Conservation (phyloP, 495 filamentous ascomycete species). For the Physcia stellaris region DNA sequence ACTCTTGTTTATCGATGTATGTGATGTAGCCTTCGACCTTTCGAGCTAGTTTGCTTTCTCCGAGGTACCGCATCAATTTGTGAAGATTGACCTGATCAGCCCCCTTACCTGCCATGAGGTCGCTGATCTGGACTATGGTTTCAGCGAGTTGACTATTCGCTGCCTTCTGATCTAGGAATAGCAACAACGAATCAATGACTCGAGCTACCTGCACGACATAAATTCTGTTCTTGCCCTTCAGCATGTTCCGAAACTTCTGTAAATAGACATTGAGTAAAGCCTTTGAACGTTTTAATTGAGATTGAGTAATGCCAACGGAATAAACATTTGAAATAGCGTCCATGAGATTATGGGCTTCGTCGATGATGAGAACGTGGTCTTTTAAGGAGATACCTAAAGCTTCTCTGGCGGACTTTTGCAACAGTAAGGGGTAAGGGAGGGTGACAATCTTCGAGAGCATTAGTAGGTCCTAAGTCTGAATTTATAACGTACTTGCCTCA, state of each 20-base stretch:
- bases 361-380: conserved; percentile 80
- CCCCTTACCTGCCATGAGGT: conserved; percentile 68
- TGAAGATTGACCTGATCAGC: conserved; percentile 92
- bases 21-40: conserved; percentile 83
- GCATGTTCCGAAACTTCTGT: conserved; percentile 70
- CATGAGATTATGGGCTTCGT: conserved; percentile 97
- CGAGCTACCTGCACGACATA: conserved; percentile 80
- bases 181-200: conserved; percentile 60
- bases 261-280: conserved; percentile 69
- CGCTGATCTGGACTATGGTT: conserved; percentile 51
- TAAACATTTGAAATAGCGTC: conserved; percentile 83
- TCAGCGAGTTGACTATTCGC: conserved; percentile 27
- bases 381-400: conserved; percentile 76
- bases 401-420: conserved; percentile 82
- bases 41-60: conserved; percentile 83
- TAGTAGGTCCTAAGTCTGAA: conserved; percentile 9
- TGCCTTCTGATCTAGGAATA: conserved; percentile 42
- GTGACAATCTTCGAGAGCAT: conserved; percentile 77
- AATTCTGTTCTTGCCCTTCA: conserved; percentile 85
- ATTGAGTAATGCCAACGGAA: conserved; percentile 59
- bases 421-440: conserved; percentile 77
- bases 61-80: conserved; percentile 73
- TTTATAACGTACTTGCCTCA: conserved; percentile 35
- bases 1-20: conserved; percentile 36
- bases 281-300: conserved; percentile 56